Evolutionary conservation across 768 basidiomycete genomes (phyloP), one percentile per base, ranked within the genome.

Genomic region (Naganishia randhawae): DNA sequence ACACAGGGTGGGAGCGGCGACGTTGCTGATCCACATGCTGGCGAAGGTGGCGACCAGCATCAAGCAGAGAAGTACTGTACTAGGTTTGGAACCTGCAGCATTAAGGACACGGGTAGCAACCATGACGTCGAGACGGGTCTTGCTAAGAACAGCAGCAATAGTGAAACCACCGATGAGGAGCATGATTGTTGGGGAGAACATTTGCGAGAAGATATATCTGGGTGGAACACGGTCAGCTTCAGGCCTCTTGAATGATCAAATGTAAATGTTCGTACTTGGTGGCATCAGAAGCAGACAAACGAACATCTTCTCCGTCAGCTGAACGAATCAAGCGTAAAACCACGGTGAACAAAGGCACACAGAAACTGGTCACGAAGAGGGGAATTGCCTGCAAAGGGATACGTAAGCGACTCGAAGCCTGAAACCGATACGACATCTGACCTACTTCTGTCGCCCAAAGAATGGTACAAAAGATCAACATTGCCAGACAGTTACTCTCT

Each of bases 21-120:
- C 96, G 76, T 99, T 98, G 80, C 91, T 93, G 75, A 99, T 98
- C 96, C 93, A 98, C 95, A 98, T 99, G 80, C 91, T 93, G 3
- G 94, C 92, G 77, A 99, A 99, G 76, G 93, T 97, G 1, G 93
- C 89, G 19, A 99, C 93, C 50, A 83, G 86, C 96, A 98, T 98
- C 78, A 97, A 91, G 0, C 92, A 88, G 51, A 99, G 85, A 9
- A 99, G 82, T 3, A 99, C 94, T 0, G 85, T 88, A 69, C 86
- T 87, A 1, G 95, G 96, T 65, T 84, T 84, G 13, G 91, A 88
- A 5, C 96, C 95, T 8, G 96, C 96, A 61, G 97, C 83, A 75
- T 87, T 89, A 63, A 99, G 85, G 48, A 98, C 87, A 32, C 90
- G 86, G 3, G 93, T 94, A 70, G 98, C 93, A 54, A 97, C 78